phyloP scores from a whole-genome alignment of 306 rosid species.

The Sicyos edulis region DNA sequence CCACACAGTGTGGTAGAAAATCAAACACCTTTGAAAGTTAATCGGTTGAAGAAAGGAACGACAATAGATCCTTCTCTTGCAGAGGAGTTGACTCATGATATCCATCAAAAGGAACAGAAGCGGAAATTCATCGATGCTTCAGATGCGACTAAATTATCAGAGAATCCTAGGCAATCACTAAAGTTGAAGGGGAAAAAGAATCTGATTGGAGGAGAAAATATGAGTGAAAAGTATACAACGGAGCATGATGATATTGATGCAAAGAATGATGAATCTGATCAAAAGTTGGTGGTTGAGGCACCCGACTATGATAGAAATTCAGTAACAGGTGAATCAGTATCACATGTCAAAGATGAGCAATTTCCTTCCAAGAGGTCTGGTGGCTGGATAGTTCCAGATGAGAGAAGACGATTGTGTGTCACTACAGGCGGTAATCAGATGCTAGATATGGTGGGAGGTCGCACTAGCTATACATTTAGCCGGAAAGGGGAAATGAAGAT shows the following conservation, averaged over 20 bases:
- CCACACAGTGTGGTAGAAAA: slow-evolving; percentile 27
- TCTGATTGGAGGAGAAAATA: slow-evolving; percentile 28
- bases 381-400: slow-evolving; percentile 53
- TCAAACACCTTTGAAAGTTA: slow-evolving; percentile 23
- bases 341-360: slow-evolving; percentile 17
- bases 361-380: slow-evolving; percentile 35
- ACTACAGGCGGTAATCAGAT: slow-evolving; percentile 44
- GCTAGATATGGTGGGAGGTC: slow-evolving; percentile 29
- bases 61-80: slow-evolving; percentile 18
- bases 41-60: slow-evolving; percentile 22
- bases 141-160: slow-evolving; percentile 17
- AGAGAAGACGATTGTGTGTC: slow-evolving; percentile 38
- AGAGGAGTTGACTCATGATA: slow-evolving; percentile 24
- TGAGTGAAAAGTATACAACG: slow-evolving; percentile 17
- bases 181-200: slow-evolving; percentile 7
- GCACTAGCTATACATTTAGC: slow-evolving; percentile 23
- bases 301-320: slow-evolving; percentile 22
- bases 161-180: slow-evolving; percentile 10
- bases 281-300: slow-evolving; percentile 15
- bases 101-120: slow-evolving; percentile 22
- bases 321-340: slow-evolving; percentile 26
- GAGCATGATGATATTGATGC: slow-evolving; percentile 20
- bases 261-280: slow-evolving; percentile 30
- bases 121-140: slow-evolving; percentile 16
- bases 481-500: slow-evolving; percentile 30